Evolutionary conservation across 768 basidiomycete species (phyloP).

Genomic region (Collybiopsis confluens): DNA sequence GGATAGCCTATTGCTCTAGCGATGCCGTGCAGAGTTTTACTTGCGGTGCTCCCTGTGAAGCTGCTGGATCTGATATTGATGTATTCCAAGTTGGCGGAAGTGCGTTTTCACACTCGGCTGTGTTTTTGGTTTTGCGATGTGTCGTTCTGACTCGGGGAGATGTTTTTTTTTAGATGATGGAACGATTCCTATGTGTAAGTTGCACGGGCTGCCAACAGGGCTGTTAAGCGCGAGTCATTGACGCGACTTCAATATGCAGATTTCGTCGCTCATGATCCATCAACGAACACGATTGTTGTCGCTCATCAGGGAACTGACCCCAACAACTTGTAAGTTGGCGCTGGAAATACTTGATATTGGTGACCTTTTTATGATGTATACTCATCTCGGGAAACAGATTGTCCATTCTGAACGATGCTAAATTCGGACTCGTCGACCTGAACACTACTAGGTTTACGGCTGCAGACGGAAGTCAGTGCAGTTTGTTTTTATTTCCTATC

Average conservation of each 20-base stretch:
- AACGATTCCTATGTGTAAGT: constrained; percentile 24
- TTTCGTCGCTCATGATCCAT: constrained; percentile 32
- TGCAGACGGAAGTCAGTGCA: constrained; percentile 16
- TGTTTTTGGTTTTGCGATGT: too few species aligned
- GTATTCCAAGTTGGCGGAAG: constrained; percentile 30
- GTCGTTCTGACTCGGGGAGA: too few species aligned
- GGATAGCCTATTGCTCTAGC: constrained; percentile 33
- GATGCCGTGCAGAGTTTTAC: constrained; percentile 25
- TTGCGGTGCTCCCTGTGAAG: constrained; percentile 31
- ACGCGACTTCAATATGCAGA: constrained; percentile 15
- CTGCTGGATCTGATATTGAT: constrained; percentile 20
- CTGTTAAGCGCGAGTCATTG: neutral
- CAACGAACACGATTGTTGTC: constrained; percentile 30
- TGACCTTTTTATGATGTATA: neutral
- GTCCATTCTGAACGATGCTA: constrained; percentile 31
- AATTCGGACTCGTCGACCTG: constrained; percentile 23
- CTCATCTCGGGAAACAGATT: constrained; percentile 14
- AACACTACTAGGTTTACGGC: constrained; percentile 28
- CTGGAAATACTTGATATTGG: too few species aligned
- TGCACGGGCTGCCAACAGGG: too few species aligned
- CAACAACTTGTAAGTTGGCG: constrained; percentile 21
- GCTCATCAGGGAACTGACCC: constrained; percentile 38
- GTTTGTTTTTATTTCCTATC: neutral
- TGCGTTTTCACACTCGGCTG: constrained; percentile 15
- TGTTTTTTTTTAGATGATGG: constrained; percentile 20